Evolutionary conservation across 2,329 filamentous ascomycete species (phyloP).

Genomic region (Byssochlamys sp.): DNA sequence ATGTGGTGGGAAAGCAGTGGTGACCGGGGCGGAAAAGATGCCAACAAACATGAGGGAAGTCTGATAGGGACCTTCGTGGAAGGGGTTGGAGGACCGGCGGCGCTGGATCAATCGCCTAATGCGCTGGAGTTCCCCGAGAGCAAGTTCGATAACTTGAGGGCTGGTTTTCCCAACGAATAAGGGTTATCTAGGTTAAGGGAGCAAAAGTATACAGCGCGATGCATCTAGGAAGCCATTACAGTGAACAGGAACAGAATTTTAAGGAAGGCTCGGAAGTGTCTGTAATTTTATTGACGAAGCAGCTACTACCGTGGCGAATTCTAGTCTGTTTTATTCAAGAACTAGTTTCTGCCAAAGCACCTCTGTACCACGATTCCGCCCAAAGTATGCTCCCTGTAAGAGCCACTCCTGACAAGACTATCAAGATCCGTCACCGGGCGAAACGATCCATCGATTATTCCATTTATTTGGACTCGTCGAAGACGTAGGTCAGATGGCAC

Average conservation of each 20-base stretch:
- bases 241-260: neutral
- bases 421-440: constrained; percentile 7
- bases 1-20: constrained; percentile 95
- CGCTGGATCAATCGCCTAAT: constrained; percentile 28
- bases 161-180: constrained; percentile 14
- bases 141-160: constrained; percentile 31
- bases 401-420: neutral
- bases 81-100: constrained; percentile 21
- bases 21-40: constrained; percentile 52
- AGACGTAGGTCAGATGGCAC: constrained; percentile 63
- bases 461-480: constrained; percentile 54
- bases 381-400: neutral
- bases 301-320: neutral
- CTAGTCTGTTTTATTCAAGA: constrained; percentile 8
- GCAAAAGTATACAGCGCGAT: neutral
- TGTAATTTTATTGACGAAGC: constrained; percentile 2
- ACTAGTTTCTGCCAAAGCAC: constrained; percentile 7
- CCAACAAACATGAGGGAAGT: constrained; percentile 41
- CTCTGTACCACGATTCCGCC: constrained; percentile 5
- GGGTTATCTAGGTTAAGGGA: neutral
- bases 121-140: constrained; percentile 31
- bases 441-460: constrained; percentile 10
- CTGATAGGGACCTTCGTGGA: constrained; percentile 52
- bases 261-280: neutral
- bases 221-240: neutral